Evolutionary conservation across 768 basidiomycete species (phyloP).

Genomic region (Agrocybe pediades): DNA sequence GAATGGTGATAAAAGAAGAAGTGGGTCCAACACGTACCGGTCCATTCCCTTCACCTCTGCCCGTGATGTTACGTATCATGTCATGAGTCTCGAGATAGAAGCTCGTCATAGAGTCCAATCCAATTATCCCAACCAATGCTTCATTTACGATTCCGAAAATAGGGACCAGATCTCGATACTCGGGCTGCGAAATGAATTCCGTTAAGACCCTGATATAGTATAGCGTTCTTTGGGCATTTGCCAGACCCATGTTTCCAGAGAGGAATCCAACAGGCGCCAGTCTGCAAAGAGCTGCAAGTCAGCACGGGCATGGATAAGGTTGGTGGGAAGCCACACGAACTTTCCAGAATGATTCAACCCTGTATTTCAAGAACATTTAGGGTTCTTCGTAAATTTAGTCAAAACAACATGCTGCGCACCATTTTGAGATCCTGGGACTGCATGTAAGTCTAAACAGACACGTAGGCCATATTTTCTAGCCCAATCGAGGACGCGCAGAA

Average conservation of each 20-base stretch:
- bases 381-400: neutral
- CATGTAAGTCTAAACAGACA: slow-evolving; percentile 78
- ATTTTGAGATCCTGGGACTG: slow-evolving; percentile 80
- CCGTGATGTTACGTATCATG: slow-evolving; percentile 70
- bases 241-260: slow-evolving; percentile 78
- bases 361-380: slow-evolving; percentile 17
- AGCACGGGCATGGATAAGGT: neutral
- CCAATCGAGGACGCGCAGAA: slow-evolving; percentile 77
- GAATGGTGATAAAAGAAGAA: neutral
- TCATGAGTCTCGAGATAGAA: slow-evolving; percentile 64
- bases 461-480: slow-evolving; percentile 89
- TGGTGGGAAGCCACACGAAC: slow-evolving; percentile 36
- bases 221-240: slow-evolving; percentile 80
- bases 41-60: slow-evolving; percentile 69
- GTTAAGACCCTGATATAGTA: slow-evolving; percentile 74
- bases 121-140: slow-evolving; percentile 47
- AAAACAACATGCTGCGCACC: slow-evolving; percentile 33
- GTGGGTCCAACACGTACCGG: slow-evolving; percentile 29
- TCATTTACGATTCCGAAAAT: slow-evolving; percentile 71
- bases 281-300: slow-evolving; percentile 17
- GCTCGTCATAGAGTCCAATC: slow-evolving; percentile 49
- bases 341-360: slow-evolving; percentile 57
- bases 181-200: slow-evolving; percentile 80
- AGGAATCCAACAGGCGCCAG: slow-evolving; percentile 60
- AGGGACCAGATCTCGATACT: slow-evolving; percentile 50